Evolutionary conservation across 768 basidiomycete genomes (phyloP).

Genomic region (Phaeolepiota aurea): DNA sequence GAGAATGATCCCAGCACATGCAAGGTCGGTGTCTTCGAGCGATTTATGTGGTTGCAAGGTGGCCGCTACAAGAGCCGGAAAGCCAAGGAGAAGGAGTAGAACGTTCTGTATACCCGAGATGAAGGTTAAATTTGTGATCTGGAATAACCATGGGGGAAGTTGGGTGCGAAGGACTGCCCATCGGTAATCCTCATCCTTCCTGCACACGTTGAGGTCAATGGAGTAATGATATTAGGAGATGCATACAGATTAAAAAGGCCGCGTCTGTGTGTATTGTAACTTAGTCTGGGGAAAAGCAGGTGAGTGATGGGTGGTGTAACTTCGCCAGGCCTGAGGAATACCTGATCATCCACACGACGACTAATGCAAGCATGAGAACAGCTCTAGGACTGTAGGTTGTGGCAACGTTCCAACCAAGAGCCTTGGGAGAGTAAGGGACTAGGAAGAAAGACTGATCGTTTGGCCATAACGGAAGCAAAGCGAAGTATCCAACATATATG

Average conservation of each 20-base stretch:
- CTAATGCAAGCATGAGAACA: constrained; percentile 63
- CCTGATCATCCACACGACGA: constrained; percentile 64
- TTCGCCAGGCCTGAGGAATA: constrained; percentile 7
- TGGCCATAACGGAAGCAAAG: constrained; percentile 61
- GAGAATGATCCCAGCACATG: constrained; percentile 52
- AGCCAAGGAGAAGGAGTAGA: constrained; percentile 63
- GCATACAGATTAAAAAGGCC: constrained; percentile 71
- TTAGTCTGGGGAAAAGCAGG: constrained; percentile 34
- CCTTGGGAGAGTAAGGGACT: constrained; percentile 48
- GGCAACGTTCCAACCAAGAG: constrained; percentile 27
- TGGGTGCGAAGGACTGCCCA: constrained; percentile 72
- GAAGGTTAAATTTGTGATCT: constrained; percentile 47
- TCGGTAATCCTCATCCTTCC: constrained; percentile 86
- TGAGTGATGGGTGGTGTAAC: background rate
- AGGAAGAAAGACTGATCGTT: constrained; percentile 30
- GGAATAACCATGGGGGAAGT: constrained; percentile 34
- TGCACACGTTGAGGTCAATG: constrained; percentile 15
- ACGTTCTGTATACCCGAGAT: constrained; percentile 76
- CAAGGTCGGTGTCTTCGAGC: constrained; percentile 52
- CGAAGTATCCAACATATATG: constrained; percentile 77
- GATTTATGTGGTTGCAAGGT: constrained; percentile 42
- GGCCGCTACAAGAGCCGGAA: constrained; percentile 52
- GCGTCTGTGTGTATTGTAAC: constrained; percentile 77
- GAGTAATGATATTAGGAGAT: constrained; percentile 2
- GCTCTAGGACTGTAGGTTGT: constrained; percentile 62